Percentiles rank a stretch among this genome's conserved stretches.
Evolutionary conservation across 2,329 filamentous ascomycete species (phyloP).

Genomic region (Aspergillus melleus): DNA sequence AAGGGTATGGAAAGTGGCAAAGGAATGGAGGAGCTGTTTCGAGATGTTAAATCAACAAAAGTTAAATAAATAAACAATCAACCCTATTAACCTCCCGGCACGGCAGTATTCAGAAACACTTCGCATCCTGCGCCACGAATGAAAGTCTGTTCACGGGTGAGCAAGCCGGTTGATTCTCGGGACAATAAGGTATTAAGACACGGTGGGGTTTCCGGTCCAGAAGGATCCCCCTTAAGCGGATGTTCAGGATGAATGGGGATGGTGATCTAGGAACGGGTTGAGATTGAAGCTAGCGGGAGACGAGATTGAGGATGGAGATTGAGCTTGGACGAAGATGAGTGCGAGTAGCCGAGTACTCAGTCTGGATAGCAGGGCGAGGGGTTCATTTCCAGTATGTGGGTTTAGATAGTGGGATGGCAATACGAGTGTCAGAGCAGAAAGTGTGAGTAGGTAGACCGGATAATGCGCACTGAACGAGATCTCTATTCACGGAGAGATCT

Average conservation of each 20-base stretch:
- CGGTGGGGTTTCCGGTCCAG: constrained; percentile 5
- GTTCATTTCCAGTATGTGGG: neutral
- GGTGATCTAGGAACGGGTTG: neutral
- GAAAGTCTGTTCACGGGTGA: constrained; percentile 1
- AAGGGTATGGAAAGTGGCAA: neutral
- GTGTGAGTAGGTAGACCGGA: neutral
- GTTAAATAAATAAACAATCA: neutral
- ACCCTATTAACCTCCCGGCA: constrained; percentile 9
- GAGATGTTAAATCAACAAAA: no score
- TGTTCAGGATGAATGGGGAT: constrained; percentile 9
- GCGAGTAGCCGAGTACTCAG: no score
- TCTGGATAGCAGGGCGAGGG: neutral
- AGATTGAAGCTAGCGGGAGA: neutral
- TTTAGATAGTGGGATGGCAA: no score
- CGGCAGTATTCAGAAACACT: constrained; percentile 5
- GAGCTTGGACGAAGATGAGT: no score
- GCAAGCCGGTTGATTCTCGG: constrained; percentile 2
- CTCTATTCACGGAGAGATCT: neutral
- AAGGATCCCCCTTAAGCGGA: constrained; percentile 2
- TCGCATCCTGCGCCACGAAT: neutral
- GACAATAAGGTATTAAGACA: neutral
- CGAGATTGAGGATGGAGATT: neutral
- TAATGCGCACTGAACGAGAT: neutral
- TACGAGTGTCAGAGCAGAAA: neutral
- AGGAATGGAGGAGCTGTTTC: no score